A percentile compares a stretch with the other conserved stretches of the same genome.
Evolutionary conservation across 1,284 basidiomycete genomes (phyloP).

Genomic region (Boletus semigastroideus): DNA sequence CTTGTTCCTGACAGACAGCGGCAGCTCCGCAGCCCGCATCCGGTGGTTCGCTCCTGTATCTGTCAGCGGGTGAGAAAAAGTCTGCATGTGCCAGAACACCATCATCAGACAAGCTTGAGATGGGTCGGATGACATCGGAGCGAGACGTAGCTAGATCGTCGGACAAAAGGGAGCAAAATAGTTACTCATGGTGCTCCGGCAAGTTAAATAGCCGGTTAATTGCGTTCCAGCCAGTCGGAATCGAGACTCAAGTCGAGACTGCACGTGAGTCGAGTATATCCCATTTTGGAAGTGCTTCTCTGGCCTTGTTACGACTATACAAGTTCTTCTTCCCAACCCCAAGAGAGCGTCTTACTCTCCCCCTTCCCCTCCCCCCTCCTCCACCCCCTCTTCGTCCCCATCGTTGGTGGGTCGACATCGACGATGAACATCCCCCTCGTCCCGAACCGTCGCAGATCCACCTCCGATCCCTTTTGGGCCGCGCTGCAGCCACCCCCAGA

Average conservation of each 20-base stretch:
- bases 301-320: conserved; percentile 17
- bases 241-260: too few relatives aligned
- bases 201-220: too few relatives aligned
- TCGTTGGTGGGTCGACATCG: conserved; percentile 2
- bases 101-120: too few relatives aligned
- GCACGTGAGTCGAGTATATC: conserved; percentile 21
- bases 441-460: conserved; percentile 44
- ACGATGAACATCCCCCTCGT: conserved; percentile 31
- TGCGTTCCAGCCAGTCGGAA: too few relatives aligned
- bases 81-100: background rate
- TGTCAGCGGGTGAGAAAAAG: background rate
- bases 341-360: conserved; percentile 22
- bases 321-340: conserved; percentile 20
- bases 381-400: background rate
- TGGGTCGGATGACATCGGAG: too few relatives aligned
- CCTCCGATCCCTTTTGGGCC: conserved; percentile 68
- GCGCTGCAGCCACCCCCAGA: conserved; percentile 66
- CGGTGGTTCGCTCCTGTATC: background rate
- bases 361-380: background rate
- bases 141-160: too few relatives aligned
- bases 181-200: too few relatives aligned
- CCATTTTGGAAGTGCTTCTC: conserved; percentile 30
- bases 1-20: background rate
- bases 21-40: background rate
- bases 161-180: too few relatives aligned